Evolutionary conservation across 164 flowering plant species (phyloP).

Genomic region (Vitis labrusca): DNA sequence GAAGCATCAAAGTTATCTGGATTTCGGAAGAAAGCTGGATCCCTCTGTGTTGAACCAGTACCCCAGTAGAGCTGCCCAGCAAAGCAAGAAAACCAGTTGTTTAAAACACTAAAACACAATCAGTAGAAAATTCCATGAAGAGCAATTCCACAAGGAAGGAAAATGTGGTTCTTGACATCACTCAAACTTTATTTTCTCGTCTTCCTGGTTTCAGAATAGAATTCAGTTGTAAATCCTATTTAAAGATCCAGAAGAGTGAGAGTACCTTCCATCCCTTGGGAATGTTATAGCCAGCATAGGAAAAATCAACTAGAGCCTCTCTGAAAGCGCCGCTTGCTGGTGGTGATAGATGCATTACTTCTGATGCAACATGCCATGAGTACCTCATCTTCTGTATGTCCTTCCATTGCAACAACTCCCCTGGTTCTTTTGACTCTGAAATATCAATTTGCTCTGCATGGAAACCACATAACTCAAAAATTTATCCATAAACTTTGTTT

Average conservation of each 20-base stretch:
- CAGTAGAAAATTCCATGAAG: no score
- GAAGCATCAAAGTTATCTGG: constrained; percentile 15
- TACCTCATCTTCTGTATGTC: constrained; percentile 38
- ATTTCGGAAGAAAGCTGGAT: constrained; percentile 4
- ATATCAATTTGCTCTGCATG: constrained; percentile 28
- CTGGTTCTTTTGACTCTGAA: constrained; percentile 19
- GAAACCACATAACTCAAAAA: background rate
- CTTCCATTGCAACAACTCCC: constrained; percentile 23
- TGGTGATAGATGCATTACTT: constrained; percentile 7
- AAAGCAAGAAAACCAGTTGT: background rate
- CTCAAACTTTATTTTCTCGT: no score
- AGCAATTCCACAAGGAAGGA: no score
- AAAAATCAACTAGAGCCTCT: background rate
- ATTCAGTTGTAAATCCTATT: no score
- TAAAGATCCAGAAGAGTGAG: background rate
- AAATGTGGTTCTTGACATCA: no score
- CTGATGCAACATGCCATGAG: constrained; percentile 31
- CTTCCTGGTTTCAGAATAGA: no score
- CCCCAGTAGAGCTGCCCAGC: constrained; percentile 13
- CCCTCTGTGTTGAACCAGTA: constrained; percentile 11
- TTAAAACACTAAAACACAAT: no score
- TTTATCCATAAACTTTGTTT: constrained; percentile 24
- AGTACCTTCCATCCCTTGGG: constrained; percentile 41
- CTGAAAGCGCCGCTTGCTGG: no score
- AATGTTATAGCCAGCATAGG: constrained; percentile 23